Percentiles rank a stretch among this genome's conserved stretches.
phyloP scores from a whole-genome alignment of 306 rosid genomes.

The Prunus salicina region DNA sequence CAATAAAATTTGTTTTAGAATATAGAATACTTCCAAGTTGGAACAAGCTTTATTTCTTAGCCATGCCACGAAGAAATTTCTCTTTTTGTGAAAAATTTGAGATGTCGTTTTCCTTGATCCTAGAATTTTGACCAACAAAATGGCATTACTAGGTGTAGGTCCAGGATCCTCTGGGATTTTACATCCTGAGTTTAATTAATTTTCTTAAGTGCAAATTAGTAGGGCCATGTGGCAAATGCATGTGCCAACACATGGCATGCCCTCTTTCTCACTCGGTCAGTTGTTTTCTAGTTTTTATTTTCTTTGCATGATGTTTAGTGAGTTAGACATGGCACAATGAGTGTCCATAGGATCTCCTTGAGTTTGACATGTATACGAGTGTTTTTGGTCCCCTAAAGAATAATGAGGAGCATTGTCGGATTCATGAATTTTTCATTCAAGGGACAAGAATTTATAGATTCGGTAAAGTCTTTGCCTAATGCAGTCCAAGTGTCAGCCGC shows the following conservation, averaged over 20 bases:
- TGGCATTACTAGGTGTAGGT: not conserved
- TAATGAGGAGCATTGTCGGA: too few relatives aligned
- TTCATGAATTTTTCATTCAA: too few relatives aligned
- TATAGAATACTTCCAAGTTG: not conserved
- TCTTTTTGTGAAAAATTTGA: too few relatives aligned
- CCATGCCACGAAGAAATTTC: not conserved
- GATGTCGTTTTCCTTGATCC: not conserved
- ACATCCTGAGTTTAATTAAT: not conserved
- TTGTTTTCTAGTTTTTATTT: not conserved
- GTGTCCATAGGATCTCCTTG: constrained; percentile 2
- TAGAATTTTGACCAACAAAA: not conserved
- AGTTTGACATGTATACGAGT: constrained; percentile 5
- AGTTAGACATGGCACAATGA: constrained; percentile 10
- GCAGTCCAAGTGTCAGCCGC: too few relatives aligned
- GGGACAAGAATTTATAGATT: too few relatives aligned
- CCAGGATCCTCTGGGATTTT: not conserved
- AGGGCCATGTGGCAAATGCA: constrained; percentile 12
- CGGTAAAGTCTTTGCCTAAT: too few relatives aligned
- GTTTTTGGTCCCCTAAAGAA: not conserved
- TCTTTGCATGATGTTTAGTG: not conserved
- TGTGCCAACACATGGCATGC: constrained; percentile 15
- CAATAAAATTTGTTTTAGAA: not conserved
- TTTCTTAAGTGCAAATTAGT: not conserved
- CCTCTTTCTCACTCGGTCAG: not conserved
- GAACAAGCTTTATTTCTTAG: not conserved